Conservation (phyloP, 805 yeast species). For the Starmerella stigmatis region DNA sequence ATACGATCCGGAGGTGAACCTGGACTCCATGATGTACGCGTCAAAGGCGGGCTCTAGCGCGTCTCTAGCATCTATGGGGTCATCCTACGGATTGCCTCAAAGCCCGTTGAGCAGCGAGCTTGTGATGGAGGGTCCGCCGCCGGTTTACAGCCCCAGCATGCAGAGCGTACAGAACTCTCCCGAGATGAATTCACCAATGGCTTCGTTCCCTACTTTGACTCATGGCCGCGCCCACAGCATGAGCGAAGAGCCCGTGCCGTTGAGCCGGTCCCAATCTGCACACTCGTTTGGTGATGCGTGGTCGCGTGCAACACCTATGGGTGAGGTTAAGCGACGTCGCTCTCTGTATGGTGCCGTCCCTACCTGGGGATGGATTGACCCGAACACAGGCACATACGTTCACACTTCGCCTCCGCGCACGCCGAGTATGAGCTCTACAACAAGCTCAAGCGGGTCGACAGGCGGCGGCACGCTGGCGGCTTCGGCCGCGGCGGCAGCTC, state of each 20-base stretch:
- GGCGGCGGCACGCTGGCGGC: constrained; percentile 15
- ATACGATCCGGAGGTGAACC: neutral
- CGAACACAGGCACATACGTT: neutral
- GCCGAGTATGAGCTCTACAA: constrained; percentile 1
- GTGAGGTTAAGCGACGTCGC: constrained; percentile 18
- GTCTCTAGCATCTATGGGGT: constrained; percentile 10
- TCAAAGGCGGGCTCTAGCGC: constrained; percentile 5
- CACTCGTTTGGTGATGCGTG: constrained; percentile 6
- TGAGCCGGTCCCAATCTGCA: constrained; percentile 11
- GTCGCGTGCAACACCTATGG: neutral
- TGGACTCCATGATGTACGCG: neutral
- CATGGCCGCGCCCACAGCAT: neutral
- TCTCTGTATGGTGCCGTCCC: constrained; percentile 17
- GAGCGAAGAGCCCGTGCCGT: constrained; percentile 7
- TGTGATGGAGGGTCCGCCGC: constrained; percentile 3
- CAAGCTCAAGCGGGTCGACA: neutral
- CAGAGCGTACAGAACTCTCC: constrained; percentile 11
- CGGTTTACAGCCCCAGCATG: constrained; percentile 6
- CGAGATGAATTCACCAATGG: constrained; percentile 3
- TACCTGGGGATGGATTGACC: constrained; percentile 7
- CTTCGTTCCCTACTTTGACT: neutral
- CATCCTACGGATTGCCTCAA: constrained; percentile 7
- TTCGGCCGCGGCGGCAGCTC: constrained; percentile 21
- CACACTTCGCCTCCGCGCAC: constrained; percentile 3
- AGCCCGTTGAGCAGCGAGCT: constrained; percentile 6